phyloP scores from a whole-genome alignment of 805 yeast genomes.

The Metschnikowia aberdeeniae region DNA sequence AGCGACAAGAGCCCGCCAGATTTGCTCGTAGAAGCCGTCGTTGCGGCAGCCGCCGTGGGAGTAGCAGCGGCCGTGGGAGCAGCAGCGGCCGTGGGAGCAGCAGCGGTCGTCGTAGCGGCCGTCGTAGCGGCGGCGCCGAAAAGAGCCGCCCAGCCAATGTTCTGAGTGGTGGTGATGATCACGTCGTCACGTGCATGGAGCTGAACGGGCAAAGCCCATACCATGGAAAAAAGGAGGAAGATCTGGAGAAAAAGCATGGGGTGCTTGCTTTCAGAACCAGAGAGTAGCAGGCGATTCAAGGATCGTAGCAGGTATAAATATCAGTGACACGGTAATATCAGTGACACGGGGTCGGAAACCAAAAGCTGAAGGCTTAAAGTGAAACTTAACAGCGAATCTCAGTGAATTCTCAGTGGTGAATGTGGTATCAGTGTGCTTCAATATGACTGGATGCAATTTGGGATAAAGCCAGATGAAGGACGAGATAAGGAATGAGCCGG shows the following conservation, averaged over 20 bases:
- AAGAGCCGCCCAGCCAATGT: constrained; percentile 13
- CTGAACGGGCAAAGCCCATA: constrained; percentile 9
- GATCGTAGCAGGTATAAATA: too few species aligned
- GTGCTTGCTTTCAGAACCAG: too few species aligned
- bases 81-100: constrained; percentile 4
- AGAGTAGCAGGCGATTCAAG: too few species aligned
- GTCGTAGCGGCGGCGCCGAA: constrained; percentile 8
- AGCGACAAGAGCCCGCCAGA: constrained; percentile 6
- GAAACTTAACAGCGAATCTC: too few species aligned
- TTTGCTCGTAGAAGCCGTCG: constrained; percentile 2
- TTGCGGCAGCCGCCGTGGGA: neutral
- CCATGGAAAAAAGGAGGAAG: constrained; percentile 7
- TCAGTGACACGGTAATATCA: too few species aligned
- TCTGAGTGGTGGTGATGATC: constrained; percentile 8
- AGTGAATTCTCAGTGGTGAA: too few species aligned
- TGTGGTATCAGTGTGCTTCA: too few species aligned
- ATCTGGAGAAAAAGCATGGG: constrained; percentile 6
- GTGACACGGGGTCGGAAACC: too few species aligned
- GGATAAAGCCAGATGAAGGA: too few species aligned
- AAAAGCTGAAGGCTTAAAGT: too few species aligned
- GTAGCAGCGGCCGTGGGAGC: constrained; percentile 3
- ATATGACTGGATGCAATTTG: too few species aligned
- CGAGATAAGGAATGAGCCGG: too few species aligned
- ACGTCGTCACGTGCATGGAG: constrained; percentile 1
- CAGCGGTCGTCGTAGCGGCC: constrained; percentile 1